These are phyloP conservation scores for Cystobasidium pallidum DNA, from an alignment of 1,284 basidiomycete species.

Conservation along the genomic window DNA sequence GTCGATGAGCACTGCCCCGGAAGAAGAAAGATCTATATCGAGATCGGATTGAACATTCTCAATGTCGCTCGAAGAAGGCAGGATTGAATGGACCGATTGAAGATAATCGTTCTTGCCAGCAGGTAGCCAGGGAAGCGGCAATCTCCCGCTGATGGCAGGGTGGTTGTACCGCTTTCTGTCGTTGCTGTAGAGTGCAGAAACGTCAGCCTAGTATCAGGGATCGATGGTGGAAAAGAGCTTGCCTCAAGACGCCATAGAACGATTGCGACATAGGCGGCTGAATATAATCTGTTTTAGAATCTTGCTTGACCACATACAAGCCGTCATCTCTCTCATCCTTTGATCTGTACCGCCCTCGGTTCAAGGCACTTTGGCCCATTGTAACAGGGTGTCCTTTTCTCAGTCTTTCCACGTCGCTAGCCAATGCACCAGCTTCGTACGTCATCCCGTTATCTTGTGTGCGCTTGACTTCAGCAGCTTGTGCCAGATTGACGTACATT, in stretches of 20 bases:
- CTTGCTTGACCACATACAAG: slow-evolving; percentile 74
- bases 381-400: slow-evolving; percentile 78
- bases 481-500: slow-evolving; percentile 78
- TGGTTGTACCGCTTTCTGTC: slow-evolving; percentile 86
- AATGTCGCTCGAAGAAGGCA: slow-evolving; percentile 36
- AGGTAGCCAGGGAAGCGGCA: slow-evolving; percentile 89
- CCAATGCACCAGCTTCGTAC: slow-evolving; percentile 42
- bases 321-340: slow-evolving; percentile 82
- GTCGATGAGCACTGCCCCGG: slow-evolving; percentile 41
- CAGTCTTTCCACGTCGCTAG: slow-evolving; percentile 70
- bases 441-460: slow-evolving; percentile 57
- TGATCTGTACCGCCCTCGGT: slow-evolving; percentile 73
- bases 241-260: slow-evolving; percentile 88
- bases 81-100: slow-evolving; percentile 12
- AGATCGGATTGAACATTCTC: slow-evolving; percentile 21
- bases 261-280: slow-evolving; percentile 94
- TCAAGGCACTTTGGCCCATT: slow-evolving; percentile 84
- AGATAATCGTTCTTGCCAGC: slow-evolving; percentile 32
- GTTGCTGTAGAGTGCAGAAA: slow-evolving; percentile 62
- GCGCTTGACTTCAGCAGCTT: slow-evolving; percentile 81
- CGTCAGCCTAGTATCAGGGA: slow-evolving; percentile 1
- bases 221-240: slow-evolving; percentile 44
- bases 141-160: slow-evolving; percentile 80
- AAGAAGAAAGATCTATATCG: slow-evolving; percentile 38
- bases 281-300: slow-evolving; percentile 88